These are phyloP conservation scores for Euphorbia peplus DNA, from an alignment of 345 rosid genomes.

Conservation along the genomic window DNA sequence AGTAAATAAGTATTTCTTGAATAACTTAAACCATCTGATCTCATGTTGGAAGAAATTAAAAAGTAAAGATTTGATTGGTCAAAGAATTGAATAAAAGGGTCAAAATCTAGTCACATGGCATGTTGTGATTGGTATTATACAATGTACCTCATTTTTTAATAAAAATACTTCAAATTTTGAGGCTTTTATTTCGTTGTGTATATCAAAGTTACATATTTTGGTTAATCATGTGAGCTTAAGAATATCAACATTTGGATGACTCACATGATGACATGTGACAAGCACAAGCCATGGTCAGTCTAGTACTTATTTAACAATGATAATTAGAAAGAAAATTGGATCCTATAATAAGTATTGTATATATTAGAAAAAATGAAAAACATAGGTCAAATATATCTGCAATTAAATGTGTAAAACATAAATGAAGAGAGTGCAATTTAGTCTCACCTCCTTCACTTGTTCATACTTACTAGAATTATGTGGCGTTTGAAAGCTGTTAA, in stretches of 20 bases:
- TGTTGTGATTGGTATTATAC: constrained; percentile 29
- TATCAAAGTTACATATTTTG: constrained; percentile 11
- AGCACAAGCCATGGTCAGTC: constrained; percentile 35
- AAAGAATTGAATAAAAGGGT: constrained; percentile 26
- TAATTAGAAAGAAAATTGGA: neutral
- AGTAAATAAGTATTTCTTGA: neutral
- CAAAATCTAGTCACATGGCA: constrained; percentile 49
- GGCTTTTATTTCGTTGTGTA: constrained; percentile 17
- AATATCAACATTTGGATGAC: constrained; percentile 32
- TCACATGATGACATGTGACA: constrained; percentile 51
- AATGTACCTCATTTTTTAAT: constrained; percentile 24
- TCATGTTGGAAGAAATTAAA: neutral
- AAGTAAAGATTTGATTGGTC: constrained; percentile 27
- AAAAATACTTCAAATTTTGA: neutral
- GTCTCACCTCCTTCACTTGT: neutral
- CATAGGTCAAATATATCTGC: constrained; percentile 16
- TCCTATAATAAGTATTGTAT: no score
- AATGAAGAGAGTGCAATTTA: neutral
- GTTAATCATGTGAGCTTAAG: constrained; percentile 35
- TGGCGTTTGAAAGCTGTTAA: no score
- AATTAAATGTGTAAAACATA: constrained; percentile 4
- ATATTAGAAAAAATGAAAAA: neutral
- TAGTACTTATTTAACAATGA: no score
- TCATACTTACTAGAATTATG: no score
- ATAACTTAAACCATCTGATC: neutral